Conservation (phyloP, 2,329 filamentous ascomycete species). For the Fusarium poae region DNA sequence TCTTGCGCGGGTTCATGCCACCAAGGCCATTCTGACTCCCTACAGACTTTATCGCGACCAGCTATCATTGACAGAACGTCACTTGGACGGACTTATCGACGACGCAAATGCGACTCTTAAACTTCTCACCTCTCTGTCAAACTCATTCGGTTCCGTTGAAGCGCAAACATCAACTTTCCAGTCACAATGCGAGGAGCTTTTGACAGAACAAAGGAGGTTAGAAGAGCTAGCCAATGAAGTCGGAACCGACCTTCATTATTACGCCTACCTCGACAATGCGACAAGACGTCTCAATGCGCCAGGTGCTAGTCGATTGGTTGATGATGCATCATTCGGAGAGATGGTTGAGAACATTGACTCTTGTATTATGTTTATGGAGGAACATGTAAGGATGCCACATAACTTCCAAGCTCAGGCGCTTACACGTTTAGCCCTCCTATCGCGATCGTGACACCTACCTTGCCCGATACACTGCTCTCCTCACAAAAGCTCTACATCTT, state of each 20-base stretch:
- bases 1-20: not conserved
- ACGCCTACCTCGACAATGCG: slow-evolving; percentile 91
- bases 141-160: slow-evolving; percentile 89
- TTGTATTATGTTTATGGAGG: slow-evolving; percentile 92
- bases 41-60: slow-evolving; percentile 82
- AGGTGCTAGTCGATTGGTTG: slow-evolving; percentile 86
- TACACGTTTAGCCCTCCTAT: slow-evolving; percentile 74
- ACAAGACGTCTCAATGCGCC: slow-evolving; percentile 92
- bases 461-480: slow-evolving; percentile 85
- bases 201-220: slow-evolving; percentile 84
- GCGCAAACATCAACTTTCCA: slow-evolving; percentile 93
- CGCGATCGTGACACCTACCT: slow-evolving; percentile 90
- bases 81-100: slow-evolving; percentile 82
- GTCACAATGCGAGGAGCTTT: slow-evolving; percentile 87
- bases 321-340: slow-evolving; percentile 85
- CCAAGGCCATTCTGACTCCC: slow-evolving; percentile 47
- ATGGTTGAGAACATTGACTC: slow-evolving; percentile 90
- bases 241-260: slow-evolving; percentile 91
- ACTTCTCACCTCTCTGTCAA: slow-evolving; percentile 81
- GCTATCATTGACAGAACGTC: slow-evolving; percentile 81
- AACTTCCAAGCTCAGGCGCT: not conserved
- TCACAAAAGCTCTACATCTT: slow-evolving; percentile 75
- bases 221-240: slow-evolving; percentile 85
- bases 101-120: slow-evolving; percentile 83
- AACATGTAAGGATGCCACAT: slow-evolving; percentile 71